These are phyloP conservation scores for Selaginella tamariscina DNA, from an alignment of 75 land plant genomes.

Conservation along the genomic window DNA sequence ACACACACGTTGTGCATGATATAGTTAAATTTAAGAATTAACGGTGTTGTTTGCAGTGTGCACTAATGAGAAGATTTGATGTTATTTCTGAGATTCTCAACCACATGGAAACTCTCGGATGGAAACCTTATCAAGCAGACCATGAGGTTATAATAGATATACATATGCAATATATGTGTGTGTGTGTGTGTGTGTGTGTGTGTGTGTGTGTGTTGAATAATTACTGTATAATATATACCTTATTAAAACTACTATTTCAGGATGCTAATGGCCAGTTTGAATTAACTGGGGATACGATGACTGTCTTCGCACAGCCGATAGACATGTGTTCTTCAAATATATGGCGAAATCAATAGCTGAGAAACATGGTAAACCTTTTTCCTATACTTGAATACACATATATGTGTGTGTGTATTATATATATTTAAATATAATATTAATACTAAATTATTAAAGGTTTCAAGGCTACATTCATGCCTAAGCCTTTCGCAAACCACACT, in stretches of 20 bases:
- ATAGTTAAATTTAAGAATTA: too few species aligned
- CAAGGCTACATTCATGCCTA: slow-evolving; percentile 30
- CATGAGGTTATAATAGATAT: slow-evolving; percentile 28
- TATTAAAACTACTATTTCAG: slow-evolving; percentile 16
- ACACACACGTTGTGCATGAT: too few species aligned
- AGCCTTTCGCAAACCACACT: slow-evolving; percentile 23
- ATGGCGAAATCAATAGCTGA: slow-evolving; percentile 30
- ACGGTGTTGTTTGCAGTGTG: too few species aligned
- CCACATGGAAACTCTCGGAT: slow-evolving; percentile 25
- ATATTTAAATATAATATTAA: neutral
- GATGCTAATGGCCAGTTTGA: slow-evolving; percentile 34
- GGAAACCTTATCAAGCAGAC: slow-evolving; percentile 34
- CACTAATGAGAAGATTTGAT: slow-evolving; percentile 21
- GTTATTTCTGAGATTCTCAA: slow-evolving; percentile 24
- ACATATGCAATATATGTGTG: too few species aligned
- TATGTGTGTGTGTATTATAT: too few species aligned
- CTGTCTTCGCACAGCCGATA: slow-evolving; percentile 26
- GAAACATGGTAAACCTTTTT: slow-evolving; percentile 20
- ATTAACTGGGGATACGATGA: slow-evolving; percentile 31
- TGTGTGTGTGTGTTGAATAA: too few species aligned
- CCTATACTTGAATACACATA: neutral
- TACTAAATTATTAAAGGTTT: slow-evolving; percentile 12
- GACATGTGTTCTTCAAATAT: slow-evolving; percentile 26
- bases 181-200: too few species aligned
- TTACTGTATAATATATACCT: too few species aligned